phyloP scores from a whole-genome alignment of 2,329 filamentous ascomycete species.

The Hymenoscyphus infarciens region DNA sequence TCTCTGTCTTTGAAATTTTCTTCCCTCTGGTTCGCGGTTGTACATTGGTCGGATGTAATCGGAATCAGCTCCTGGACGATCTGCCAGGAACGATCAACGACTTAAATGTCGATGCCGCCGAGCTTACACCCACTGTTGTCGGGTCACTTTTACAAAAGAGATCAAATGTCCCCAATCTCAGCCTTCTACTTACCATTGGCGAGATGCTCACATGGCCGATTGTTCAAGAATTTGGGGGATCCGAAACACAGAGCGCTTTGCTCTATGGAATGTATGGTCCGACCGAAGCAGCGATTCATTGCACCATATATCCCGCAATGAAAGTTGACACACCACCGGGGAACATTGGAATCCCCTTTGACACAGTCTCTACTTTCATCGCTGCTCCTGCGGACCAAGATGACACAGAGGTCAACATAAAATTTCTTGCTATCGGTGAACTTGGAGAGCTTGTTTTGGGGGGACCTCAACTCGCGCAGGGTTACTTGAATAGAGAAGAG shows the following conservation, averaged over 20 bases:
- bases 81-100: slow-evolving; percentile 62
- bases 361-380: slow-evolving; percentile 57
- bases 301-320: slow-evolving; percentile 69
- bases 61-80: slow-evolving; percentile 69
- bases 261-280: slow-evolving; percentile 94
- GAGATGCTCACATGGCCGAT: slow-evolving; percentile 84
- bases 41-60: slow-evolving; percentile 69
- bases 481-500: slow-evolving; percentile 77
- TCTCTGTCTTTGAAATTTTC: slow-evolving; percentile 93
- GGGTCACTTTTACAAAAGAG: slow-evolving; percentile 70
- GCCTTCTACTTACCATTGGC: slow-evolving; percentile 78
- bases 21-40: slow-evolving; percentile 73
- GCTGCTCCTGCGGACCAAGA: slow-evolving; percentile 21
- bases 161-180: slow-evolving; percentile 62
- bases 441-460: slow-evolving; percentile 70
- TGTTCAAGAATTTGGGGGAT: slow-evolving; percentile 70
- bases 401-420: slow-evolving; percentile 24
- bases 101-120: slow-evolving; percentile 75
- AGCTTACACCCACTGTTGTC: slow-evolving; percentile 85
- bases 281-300: slow-evolving; percentile 89
- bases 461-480: slow-evolving; percentile 72
- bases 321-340: slow-evolving; percentile 52
- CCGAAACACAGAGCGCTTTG: slow-evolving; percentile 49
- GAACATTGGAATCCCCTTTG: slow-evolving; percentile 73
- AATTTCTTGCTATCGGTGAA: slow-evolving; percentile 32